Percentiles rank a stretch among this genome's conserved stretches.
Evolutionary conservation across 2,329 filamentous ascomycete species (phyloP).

Genomic region (Sarocladium oryzae): DNA sequence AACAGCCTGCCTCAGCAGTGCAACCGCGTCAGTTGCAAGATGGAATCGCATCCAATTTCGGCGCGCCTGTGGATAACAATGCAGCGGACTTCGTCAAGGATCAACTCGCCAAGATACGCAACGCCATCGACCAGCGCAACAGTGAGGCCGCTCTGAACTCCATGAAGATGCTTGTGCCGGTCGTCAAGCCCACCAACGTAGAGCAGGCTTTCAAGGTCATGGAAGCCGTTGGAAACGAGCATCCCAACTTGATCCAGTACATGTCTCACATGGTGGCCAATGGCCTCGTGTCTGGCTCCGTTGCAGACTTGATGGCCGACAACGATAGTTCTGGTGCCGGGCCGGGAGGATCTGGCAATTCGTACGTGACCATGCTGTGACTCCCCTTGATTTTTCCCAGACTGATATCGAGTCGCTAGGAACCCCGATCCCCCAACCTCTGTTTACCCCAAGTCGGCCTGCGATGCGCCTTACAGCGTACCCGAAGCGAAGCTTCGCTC

Average conservation of each 20-base stretch:
- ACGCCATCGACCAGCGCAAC: neutral
- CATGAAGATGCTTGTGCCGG: neutral
- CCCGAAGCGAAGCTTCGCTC: conserved; percentile 37
- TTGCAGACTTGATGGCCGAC: conserved; percentile 5
- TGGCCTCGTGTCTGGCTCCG: conserved; percentile 9
- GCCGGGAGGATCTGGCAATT: neutral
- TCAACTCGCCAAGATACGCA: neutral
- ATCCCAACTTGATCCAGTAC: conserved; percentile 6
- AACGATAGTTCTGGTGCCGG: neutral
- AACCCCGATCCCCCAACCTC: conserved; percentile 5
- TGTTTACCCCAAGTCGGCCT: conserved; percentile 29
- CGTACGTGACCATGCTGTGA: neutral
- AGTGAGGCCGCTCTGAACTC: neutral
- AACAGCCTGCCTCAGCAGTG: neutral
- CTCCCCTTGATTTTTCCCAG: neutral
- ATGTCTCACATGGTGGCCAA: conserved; percentile 5
- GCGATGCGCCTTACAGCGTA: conserved; percentile 42
- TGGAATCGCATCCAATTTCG: neutral
- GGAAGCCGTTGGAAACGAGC: neutral
- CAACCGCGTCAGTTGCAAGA: neutral
- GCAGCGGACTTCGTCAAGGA: neutral
- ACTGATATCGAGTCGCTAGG: neutral
- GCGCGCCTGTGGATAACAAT: neutral
- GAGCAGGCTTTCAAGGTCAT: neutral
- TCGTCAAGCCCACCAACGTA: neutral